Conservation (phyloP, 2,329 filamentous ascomycete species). For the Fusarium tjaetaba region DNA sequence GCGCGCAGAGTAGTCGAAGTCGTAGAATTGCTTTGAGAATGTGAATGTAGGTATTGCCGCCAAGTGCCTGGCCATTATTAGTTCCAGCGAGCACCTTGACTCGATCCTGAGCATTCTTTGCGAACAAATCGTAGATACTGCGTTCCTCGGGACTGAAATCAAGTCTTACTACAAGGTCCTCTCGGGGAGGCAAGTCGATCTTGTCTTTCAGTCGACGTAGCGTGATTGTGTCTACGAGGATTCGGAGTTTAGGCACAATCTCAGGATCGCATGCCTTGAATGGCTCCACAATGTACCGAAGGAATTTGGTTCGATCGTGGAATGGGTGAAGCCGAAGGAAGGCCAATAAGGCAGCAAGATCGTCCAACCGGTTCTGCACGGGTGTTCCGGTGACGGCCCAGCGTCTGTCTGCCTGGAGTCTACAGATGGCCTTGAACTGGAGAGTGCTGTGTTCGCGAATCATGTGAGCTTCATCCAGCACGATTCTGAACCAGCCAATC, state of each 20-base stretch:
- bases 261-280: slow-evolving; percentile 89
- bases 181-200: slow-evolving; percentile 80
- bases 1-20: slow-evolving; percentile 88
- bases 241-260: slow-evolving; percentile 83
- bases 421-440: slow-evolving; percentile 86
- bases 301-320: slow-evolving; percentile 79
- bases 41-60: slow-evolving; percentile 90
- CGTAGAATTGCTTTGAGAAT: slow-evolving; percentile 92
- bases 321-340: slow-evolving; percentile 90
- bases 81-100: slow-evolving; percentile 76
- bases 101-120: slow-evolving; percentile 80
- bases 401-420: slow-evolving; percentile 79
- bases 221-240: slow-evolving; percentile 94
- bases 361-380: slow-evolving; percentile 92
- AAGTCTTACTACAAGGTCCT: slow-evolving; percentile 77
- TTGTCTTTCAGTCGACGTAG: slow-evolving; percentile 91
- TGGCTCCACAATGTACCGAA: slow-evolving; percentile 80
- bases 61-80: slow-evolving; percentile 71
- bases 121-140: slow-evolving; percentile 84
- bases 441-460: slow-evolving; percentile 87
- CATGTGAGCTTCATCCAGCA: slow-evolving; percentile 93
- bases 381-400: slow-evolving; percentile 99
- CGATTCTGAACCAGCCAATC: slow-evolving; percentile 92
- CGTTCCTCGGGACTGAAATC: slow-evolving; percentile 80
- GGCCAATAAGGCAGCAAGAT: slow-evolving; percentile 85